Evolutionary conservation across 768 basidiomycete genomes (phyloP).

Genomic region (Lentinula lateritia): DNA sequence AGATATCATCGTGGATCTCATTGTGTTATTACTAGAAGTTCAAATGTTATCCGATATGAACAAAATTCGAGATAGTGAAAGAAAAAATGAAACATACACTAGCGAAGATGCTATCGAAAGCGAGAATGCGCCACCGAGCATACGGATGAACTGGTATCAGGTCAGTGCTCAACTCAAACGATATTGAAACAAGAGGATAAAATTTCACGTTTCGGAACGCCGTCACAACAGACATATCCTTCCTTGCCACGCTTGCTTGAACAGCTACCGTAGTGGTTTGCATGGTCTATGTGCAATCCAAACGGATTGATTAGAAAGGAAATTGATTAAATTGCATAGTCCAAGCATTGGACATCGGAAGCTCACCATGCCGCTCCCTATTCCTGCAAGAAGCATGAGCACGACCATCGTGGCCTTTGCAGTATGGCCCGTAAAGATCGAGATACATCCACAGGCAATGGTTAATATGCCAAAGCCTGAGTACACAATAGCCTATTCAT

Average conservation of each 20-base stretch:
- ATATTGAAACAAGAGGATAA: not conserved
- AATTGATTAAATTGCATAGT: constrained; percentile 11
- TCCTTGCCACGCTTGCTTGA: constrained; percentile 64
- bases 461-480: constrained; percentile 66
- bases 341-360: not conserved
- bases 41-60: not conserved
- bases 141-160: constrained; percentile 50
- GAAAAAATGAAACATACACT: constrained; percentile 30
- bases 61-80: not conserved
- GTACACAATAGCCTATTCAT: constrained; percentile 49
- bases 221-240: constrained; percentile 76
- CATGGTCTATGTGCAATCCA: constrained; percentile 32
- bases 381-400: constrained; percentile 54
- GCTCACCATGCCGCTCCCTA: constrained; percentile 55
- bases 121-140: constrained; percentile 65
- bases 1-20: constrained; percentile 32
- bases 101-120: constrained; percentile 59
- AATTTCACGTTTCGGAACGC: constrained; percentile 49
- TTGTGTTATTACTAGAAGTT: constrained; percentile 37
- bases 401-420: constrained; percentile 46
- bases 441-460: constrained; percentile 65
- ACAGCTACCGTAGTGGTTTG: constrained; percentile 67
- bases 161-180: not conserved
- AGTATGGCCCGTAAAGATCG: constrained; percentile 49
- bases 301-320: not conserved